phyloP scores from a whole-genome alignment of 2,329 filamentous ascomycete genomes.

The Ilyonectria destructans region DNA sequence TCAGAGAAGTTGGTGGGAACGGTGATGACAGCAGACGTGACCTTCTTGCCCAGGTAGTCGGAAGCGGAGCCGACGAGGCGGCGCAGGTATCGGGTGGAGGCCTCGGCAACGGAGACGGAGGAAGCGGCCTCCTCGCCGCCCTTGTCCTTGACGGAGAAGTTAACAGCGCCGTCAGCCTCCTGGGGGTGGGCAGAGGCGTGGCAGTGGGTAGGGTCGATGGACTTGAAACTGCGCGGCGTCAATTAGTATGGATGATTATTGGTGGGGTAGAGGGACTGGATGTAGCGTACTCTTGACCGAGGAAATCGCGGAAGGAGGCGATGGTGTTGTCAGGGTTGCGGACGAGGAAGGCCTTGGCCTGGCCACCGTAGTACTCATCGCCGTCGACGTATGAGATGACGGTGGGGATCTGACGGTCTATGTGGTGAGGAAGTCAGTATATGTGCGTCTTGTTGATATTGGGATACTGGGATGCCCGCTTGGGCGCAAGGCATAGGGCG shows the following conservation, averaged over 20 bases:
- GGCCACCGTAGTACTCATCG: constrained; percentile 96
- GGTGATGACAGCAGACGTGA: constrained; percentile 95
- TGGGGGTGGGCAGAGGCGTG: constrained; percentile 94
- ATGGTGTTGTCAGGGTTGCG: constrained; percentile 95
- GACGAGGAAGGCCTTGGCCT: constrained; percentile 94
- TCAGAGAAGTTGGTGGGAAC: constrained; percentile 95
- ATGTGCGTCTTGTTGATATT: not conserved
- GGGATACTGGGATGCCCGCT: not conserved
- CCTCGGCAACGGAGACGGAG: constrained; percentile 83
- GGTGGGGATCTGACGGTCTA: constrained; percentile 97
- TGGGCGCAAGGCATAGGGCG: constrained; percentile 6
- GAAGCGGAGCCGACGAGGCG: constrained; percentile 87
- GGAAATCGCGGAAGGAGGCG: constrained; percentile 95
- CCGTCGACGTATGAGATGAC: constrained; percentile 95
- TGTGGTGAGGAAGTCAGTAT: constrained; percentile 39
- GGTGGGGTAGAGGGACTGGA: constrained; percentile 7
- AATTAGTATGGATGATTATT: constrained; percentile 39
- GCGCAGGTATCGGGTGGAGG: constrained; percentile 87
- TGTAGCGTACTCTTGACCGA: constrained; percentile 86
- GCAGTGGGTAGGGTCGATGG: constrained; percentile 95
- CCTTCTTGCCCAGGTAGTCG: constrained; percentile 92
- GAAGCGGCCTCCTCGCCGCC: constrained; percentile 74
- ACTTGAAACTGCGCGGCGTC: constrained; percentile 78
- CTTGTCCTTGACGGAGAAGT: constrained; percentile 89
- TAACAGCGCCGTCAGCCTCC: constrained; percentile 79